Conservation (phyloP, 495 filamentous ascomycete genomes). For the Neurospora africana region DNA sequence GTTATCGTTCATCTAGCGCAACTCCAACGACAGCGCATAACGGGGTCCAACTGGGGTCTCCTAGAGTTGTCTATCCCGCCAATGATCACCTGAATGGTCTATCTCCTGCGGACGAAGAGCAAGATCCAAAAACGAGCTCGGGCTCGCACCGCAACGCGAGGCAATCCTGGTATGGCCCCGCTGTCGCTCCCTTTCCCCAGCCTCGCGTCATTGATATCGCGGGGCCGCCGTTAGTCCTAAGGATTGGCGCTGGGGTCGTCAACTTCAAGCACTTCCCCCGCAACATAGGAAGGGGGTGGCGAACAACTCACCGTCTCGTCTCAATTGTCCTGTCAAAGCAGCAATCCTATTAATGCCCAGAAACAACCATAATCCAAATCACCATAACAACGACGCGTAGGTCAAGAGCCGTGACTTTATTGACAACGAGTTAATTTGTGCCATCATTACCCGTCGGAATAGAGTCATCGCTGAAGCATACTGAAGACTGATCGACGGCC, state of each 20-base stretch:
- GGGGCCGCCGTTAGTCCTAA: neutral
- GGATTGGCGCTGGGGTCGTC: neutral
- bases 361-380: neutral
- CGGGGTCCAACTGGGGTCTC: neutral
- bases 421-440: neutral
- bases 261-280: neutral
- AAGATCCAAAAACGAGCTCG: neutral
- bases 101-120: neutral
- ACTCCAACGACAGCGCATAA: neutral
- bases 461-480: neutral
- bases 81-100: neutral
- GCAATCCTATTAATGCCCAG: neutral
- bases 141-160: neutral
- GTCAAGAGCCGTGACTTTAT: neutral
- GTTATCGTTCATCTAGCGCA: neutral
- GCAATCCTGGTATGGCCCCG: neutral
- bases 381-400: neutral
- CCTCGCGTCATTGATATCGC: neutral
- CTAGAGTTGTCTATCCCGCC: neutral
- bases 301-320: neutral
- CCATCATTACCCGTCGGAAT: neutral
- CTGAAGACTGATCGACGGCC: neutral
- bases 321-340: neutral
- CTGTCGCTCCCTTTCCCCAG: neutral
- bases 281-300: neutral